phyloP scores from a whole-genome alignment of 352 stramenopile species.

The Elongisporangium undulatum region DNA sequence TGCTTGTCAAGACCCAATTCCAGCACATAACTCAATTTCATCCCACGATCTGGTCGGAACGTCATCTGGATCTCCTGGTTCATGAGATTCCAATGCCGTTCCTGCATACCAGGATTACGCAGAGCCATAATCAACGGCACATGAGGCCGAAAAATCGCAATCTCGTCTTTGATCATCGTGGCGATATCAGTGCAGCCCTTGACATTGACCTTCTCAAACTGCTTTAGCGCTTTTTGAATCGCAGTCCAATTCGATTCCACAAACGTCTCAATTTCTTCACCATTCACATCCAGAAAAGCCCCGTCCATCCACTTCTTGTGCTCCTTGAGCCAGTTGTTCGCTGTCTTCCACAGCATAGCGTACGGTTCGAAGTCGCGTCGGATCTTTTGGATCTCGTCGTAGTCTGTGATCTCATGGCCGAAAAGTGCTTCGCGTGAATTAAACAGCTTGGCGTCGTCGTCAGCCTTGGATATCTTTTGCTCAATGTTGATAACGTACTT shows the following conservation, averaged over 20 bases:
- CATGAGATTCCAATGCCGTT: constrained; percentile 92
- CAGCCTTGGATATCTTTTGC: constrained; percentile 82
- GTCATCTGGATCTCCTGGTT: constrained; percentile 50
- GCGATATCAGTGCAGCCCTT: constrained; percentile 88
- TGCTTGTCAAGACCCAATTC: constrained; percentile 49
- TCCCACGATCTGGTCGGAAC: constrained; percentile 35
- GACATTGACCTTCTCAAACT: constrained; percentile 90
- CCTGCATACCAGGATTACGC: constrained; percentile 91
- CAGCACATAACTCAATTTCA: constrained; percentile 80
- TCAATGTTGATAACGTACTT: constrained; percentile 86
- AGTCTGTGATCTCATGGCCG: constrained; percentile 86
- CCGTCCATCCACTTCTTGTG: constrained; percentile 92
- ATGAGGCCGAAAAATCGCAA: constrained; percentile 91
- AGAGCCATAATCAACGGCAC: constrained; percentile 90
- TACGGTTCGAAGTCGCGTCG: constrained; percentile 93
- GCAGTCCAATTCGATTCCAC: constrained; percentile 76
- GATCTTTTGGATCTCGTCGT: constrained; percentile 88
- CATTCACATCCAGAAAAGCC: constrained; percentile 88
- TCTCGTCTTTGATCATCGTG: constrained; percentile 89
- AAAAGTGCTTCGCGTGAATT: constrained; percentile 92
- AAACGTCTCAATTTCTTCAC: constrained; percentile 90
- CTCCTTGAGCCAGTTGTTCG: constrained; percentile 88
- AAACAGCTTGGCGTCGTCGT: constrained; percentile 88
- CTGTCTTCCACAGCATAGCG: constrained; percentile 91
- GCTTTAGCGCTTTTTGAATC: constrained; percentile 90